Evolutionary conservation across 441 rosid species (phyloP), one percentile per base, ranked within the genome.

Genomic region (Euphorbia schlechtendalii): DNA sequence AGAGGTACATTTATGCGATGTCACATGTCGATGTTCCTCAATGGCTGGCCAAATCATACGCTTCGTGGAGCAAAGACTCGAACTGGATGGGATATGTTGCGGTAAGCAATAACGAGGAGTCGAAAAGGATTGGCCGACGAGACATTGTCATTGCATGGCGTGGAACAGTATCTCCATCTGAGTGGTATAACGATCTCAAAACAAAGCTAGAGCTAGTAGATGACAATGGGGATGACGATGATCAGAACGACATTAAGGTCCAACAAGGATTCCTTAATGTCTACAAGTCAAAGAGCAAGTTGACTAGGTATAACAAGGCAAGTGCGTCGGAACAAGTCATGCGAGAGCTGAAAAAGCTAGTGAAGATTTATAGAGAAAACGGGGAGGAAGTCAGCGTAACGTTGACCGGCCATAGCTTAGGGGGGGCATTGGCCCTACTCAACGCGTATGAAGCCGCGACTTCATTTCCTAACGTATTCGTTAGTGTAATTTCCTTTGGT

Each of bases 1-100:
- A 84, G 0, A 83, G 72, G 55, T 86, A 83, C 73, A 78, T 89
- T 13, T 81, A 89, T 48, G 89, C 93, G 0, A 83, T 85, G 90
- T 86, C 90, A 1, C 89, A 64, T 60, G 80, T 85, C 0, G 84
- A 80, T 46, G 78, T 89, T 61, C 92, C 93, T 8, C 63, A 75
- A 14, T 89, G 90, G 90, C 66, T 89, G 41, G 79, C 73, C 48
- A 76, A 70, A 54, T 76, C 90, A 0, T 21, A 72, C 10, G 7
- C 52, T 27, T 73, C 76, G 12, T 86, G 90, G 90, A 86, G 90
- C 77, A 86, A 80, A 72, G 89, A 86, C 49, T 86, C 90, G n/a
- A 89, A 89, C 49, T 86, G 93, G 96, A 82, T 86, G 79, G 88
- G 96, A 0, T 84, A 79, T 36, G 76, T 86, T 0, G 90, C 90